phyloP scores from a whole-genome alignment of 345 rosid genomes.

The Eucalyptus marginata region DNA sequence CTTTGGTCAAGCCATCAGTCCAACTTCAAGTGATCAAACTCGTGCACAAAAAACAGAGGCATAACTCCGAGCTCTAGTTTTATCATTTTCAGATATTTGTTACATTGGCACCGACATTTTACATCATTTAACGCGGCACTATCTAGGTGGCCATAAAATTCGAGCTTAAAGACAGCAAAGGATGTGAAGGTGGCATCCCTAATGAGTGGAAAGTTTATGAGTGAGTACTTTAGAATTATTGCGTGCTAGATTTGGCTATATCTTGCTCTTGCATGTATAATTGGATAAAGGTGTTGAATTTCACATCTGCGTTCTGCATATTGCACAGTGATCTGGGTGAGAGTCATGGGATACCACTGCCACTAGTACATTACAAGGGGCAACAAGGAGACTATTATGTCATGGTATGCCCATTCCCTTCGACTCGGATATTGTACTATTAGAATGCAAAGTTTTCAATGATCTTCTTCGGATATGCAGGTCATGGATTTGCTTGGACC shows the following conservation, averaged over 20 bases:
- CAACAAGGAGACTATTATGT: constrained; percentile 79
- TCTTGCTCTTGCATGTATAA: background rate
- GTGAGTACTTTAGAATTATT: constrained; percentile 11
- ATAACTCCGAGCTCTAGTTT: background rate
- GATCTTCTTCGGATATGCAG: constrained; percentile 11
- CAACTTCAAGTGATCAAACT: constrained; percentile 34
- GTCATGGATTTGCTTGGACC: constrained; percentile 94
- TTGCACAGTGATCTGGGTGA: constrained; percentile 70
- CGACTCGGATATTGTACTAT: background rate
- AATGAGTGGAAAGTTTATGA: constrained; percentile 98
- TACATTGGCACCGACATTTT: background rate
- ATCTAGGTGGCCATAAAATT: constrained; percentile 83
- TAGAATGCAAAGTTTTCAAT: background rate
- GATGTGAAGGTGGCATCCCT: constrained; percentile 84
- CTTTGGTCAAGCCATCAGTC: constrained; percentile 58
- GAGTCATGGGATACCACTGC: constrained; percentile 63
- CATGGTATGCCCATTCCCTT: constrained; percentile 37
- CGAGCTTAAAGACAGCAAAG: constrained; percentile 89
- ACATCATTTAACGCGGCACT: background rate
- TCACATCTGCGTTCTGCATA: background rate
- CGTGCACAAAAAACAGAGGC: constrained; percentile 78
- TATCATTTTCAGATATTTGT: background rate
- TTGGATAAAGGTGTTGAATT: background rate
- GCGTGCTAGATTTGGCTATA: background rate
- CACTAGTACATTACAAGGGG: constrained; percentile 75